phyloP scores from a whole-genome alignment of 352 stramenopile species.

The Pythium chondricola region DNA sequence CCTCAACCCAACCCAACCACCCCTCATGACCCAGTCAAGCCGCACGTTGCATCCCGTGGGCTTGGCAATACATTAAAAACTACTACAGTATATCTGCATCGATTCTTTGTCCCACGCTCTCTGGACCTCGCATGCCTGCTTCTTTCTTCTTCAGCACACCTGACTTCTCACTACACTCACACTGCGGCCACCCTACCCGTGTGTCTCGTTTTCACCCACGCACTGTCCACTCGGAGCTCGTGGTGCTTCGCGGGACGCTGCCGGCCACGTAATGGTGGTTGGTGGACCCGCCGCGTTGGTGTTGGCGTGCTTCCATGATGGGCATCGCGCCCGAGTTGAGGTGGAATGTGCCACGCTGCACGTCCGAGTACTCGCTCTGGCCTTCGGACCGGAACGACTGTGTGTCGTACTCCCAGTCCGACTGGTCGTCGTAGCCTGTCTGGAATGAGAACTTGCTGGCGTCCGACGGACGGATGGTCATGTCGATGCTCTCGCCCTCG shows the following conservation, averaged over 20 bases:
- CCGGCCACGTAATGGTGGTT: background rate
- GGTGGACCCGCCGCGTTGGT: background rate
- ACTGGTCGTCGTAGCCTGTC: constrained; percentile 63
- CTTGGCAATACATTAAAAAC: too few species aligned
- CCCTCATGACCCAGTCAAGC: too few species aligned
- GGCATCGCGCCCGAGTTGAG: constrained; percentile 35
- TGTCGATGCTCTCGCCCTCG: constrained; percentile 34
- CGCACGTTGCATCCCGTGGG: too few species aligned
- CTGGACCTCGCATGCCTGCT: too few species aligned
- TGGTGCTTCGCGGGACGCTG: constrained; percentile 26
- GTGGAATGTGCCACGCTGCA: constrained; percentile 44
- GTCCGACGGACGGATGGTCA: constrained; percentile 45
- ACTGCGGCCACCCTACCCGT: too few species aligned
- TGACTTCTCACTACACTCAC: too few species aligned
- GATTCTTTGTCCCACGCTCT: too few species aligned
- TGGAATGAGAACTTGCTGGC: constrained; percentile 72
- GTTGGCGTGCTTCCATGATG: constrained; percentile 39
- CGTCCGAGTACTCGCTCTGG: constrained; percentile 21
- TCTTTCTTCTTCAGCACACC: too few species aligned
- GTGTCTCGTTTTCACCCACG: constrained; percentile 13
- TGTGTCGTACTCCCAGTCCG: constrained; percentile 66
- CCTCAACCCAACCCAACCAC: too few species aligned
- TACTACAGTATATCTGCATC: too few species aligned
- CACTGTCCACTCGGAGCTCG: constrained; percentile 47
- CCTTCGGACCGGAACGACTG: constrained; percentile 32